phyloP scores from a whole-genome alignment of 768 basidiomycete species.

The Mycena epipterygia region DNA sequence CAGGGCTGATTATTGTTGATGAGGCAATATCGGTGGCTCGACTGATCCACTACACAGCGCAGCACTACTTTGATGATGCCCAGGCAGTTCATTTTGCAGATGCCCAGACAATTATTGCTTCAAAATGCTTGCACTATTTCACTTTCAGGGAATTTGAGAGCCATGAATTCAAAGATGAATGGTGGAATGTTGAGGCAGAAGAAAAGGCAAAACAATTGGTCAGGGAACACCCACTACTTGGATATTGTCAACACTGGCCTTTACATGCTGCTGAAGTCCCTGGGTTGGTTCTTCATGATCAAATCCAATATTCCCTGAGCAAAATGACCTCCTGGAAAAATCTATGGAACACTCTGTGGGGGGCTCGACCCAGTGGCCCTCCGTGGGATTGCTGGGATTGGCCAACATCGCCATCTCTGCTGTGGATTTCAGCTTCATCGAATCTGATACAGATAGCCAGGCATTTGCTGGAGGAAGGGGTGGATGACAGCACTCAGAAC shows the following conservation, averaged over 20 bases:
- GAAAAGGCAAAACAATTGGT: slow-evolving; percentile 1
- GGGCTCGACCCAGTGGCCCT: neutral
- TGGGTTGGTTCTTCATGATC: neutral
- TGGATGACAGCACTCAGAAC: neutral
- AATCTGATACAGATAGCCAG: neutral
- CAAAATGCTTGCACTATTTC: neutral
- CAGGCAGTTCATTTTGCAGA: neutral
- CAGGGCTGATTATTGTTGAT: no score
- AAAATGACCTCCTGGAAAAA: neutral
- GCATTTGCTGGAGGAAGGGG: neutral
- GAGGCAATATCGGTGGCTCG: slow-evolving; percentile 1
- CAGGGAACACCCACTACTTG: neutral
- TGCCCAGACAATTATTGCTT: neutral
- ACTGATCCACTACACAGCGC: slow-evolving; percentile 2
- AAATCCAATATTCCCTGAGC: neutral
- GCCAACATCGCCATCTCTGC: slow-evolving; percentile 3
- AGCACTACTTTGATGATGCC: neutral
- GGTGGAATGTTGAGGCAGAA: no score
- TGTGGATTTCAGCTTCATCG: neutral
- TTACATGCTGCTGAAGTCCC: neutral
- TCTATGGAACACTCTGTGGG: neutral
- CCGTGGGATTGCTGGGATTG: neutral
- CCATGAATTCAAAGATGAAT: neutral
- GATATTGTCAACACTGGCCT: neutral
- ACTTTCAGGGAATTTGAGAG: neutral